Evolutionary conservation across 2,329 filamentous ascomycete genomes (phyloP), one percentile per base, ranked within the genome.

Genomic region (Cephalotrichum gorgonifer): DNA sequence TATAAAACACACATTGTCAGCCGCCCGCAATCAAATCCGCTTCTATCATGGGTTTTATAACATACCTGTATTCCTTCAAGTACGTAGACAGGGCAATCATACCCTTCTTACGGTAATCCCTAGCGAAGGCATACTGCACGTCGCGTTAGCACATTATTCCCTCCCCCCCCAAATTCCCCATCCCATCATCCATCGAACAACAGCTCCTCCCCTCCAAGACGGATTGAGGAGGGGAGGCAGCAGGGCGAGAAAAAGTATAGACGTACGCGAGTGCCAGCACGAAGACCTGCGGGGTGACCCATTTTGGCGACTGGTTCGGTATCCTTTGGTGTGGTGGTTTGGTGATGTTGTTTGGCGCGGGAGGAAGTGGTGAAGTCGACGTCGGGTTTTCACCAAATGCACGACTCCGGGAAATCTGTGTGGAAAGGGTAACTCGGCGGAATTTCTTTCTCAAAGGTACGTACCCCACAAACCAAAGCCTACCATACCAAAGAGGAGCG

Each of bases 61-160:
- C 51, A 49, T 76, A 88, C 83, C 85, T 88, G 86, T 94, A 97
- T 69, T 87, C 81, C 72, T 83, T 84, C 66, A 98, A 78, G 81
- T 97, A 98, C 69, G 91, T 97, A 63, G 85, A 89, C 67, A 97
- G 78, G 64, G 79, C 75, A 76, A 98, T 96, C 78, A 84, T 83
- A 71, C 93, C 93, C 80, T 90, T 88, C 79, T 95, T 78, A 75
- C 93, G 89, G 81, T 95, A 96, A 69, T 84, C 79, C 66, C 91
- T 83, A 70, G 85, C 87, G 83, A 96, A 98, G 76, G 88, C 85
- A 84, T 90, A 88, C 78, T 85, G 62, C 56, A 60, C 52, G 11
- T 45, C 58, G 56, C 50, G 60, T 62, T 53, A 61, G 69, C 59
- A 68, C 62, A n/a, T n/a, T n/a, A n/a, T n/a, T n/a, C n/a, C n/a